phyloP scores from a whole-genome alignment of 495 filamentous ascomycete genomes.

The Hypomontagnella submonticulosa region DNA sequence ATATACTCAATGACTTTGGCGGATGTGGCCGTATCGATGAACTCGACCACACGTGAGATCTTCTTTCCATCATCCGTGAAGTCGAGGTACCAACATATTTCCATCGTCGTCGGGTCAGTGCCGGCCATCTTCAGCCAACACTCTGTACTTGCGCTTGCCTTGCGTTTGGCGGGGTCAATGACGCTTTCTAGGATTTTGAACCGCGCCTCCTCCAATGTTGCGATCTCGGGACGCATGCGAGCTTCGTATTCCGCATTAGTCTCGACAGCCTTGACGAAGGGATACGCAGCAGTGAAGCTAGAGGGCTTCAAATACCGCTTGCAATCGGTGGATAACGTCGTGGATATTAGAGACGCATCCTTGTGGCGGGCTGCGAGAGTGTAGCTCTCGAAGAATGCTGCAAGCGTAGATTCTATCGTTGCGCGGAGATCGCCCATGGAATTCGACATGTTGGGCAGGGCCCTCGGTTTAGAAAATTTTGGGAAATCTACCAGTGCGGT shows the following conservation, averaged over 20 bases:
- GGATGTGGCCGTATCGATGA: slow-evolving; percentile 14
- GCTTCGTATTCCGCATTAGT: slow-evolving; percentile 27
- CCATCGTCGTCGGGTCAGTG: slow-evolving; percentile 1
- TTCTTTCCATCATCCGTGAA: slow-evolving; percentile 23
- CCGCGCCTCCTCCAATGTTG: not conserved
- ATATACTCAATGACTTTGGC: slow-evolving; percentile 13
- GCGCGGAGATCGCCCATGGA: slow-evolving; percentile 3
- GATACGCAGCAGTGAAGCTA: slow-evolving; percentile 7
- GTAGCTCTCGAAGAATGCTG: slow-evolving; percentile 11
- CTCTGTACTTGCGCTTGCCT: slow-evolving; percentile 7
- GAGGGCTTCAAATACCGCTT: not conserved
- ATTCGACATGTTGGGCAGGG: slow-evolving; percentile 20
- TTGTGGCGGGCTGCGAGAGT: slow-evolving; percentile 1
- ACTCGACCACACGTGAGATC: slow-evolving; percentile 22
- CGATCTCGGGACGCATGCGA: slow-evolving; percentile 19
- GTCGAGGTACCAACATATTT: slow-evolving; percentile 28
- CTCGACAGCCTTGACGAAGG: slow-evolving; percentile 15
- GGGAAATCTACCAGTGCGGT: too few relatives aligned
- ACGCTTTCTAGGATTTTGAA: slow-evolving; percentile 7
- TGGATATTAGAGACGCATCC: slow-evolving; percentile 1
- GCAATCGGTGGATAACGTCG: not conserved
- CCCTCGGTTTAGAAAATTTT: too few relatives aligned
- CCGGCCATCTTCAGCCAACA: slow-evolving; percentile 8
- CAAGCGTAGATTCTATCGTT: slow-evolving; percentile 17
- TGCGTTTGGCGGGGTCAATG: slow-evolving; percentile 19